Percentiles rank a stretch among this genome's conserved stretches.
These are phyloP conservation scores for Flaveria sonorensis DNA, from an alignment of 129 eudicot genomes.

Conservation along the genomic window DNA sequence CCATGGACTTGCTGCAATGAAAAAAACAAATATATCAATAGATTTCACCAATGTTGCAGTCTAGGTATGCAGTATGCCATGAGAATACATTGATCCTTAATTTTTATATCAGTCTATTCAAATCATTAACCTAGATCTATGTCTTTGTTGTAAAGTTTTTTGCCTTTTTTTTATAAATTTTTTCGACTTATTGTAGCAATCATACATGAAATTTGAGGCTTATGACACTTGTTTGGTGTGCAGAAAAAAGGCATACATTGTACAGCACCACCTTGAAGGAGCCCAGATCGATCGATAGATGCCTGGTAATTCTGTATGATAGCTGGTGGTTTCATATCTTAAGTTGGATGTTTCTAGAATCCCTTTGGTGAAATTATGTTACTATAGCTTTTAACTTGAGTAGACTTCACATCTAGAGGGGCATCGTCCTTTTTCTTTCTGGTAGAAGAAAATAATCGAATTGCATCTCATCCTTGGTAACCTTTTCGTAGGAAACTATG, in stretches of 20 bases:
- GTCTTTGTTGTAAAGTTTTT: no score
- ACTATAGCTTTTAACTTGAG: not conserved
- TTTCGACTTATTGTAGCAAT: no score
- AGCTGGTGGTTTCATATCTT: conserved; percentile 1
- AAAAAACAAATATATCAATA: conserved; percentile 16
- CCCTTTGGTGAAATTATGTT: not conserved
- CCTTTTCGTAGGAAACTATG: not conserved
- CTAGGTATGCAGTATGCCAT: conserved; percentile 14
- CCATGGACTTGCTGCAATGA: not conserved
- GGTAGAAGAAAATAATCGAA: not conserved
- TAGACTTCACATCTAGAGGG: not conserved
- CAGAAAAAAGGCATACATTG: conserved; percentile 3
- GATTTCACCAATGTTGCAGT: conserved; percentile 24
- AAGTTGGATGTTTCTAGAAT: conserved; percentile 8
- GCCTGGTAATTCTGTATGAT: conserved; percentile 23
- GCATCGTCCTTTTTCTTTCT: not conserved
- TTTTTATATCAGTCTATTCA: not conserved
- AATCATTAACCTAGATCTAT: no score
- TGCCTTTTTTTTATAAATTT: no score
- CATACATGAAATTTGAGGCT: not conserved
- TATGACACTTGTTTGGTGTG: not conserved
- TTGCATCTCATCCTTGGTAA: not conserved
- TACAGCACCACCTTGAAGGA: conserved; percentile 30
- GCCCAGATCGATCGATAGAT: not conserved
- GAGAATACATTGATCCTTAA: not conserved